Evolutionary conservation across 2,329 filamentous ascomycete species (phyloP), one percentile per base, ranked within the genome.

Genomic region (Daldinia eschscholtzii): DNA sequence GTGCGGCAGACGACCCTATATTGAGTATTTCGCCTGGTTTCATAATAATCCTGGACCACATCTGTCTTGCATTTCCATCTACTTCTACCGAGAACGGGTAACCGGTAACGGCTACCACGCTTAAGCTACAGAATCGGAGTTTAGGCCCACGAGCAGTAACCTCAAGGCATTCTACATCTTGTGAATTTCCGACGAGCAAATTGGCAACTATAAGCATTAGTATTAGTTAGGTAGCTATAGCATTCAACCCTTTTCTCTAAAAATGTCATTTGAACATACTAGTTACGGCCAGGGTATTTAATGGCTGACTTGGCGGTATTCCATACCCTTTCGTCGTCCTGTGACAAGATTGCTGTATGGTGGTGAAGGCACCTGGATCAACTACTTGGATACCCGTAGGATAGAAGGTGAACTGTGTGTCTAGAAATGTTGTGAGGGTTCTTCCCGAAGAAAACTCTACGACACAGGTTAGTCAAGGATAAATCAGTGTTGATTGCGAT

Each of bases 341-440:
- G 0, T 81, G 81, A 0, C 81, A 81, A 20, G 76, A 81, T 50
- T 84, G 82, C 55, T 84, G 82, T 5, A 83, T 72, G 0, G 81
- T 80, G 1, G 80, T 80, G 33, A 79, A 73, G 1, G 75, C 66
- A 0, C 81, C 80, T 0, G 80, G 74, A 0, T 79, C 75, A 6
- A 83, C 37, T 9, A 83, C 74, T 63, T 83, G 79, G 10, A 83
- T 62, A 10, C 68, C 68, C 7, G 57, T 37, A 1, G 70, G 68
- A 4, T 65, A 9, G 30, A 67, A 72, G 1, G 61, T 58, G 15
- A 71, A 69, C 13, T 72, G 68, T 2, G 65, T 65, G 15, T 72
- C 68, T 4, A 72, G 57, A 20, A 72, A 72, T n/a, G 60, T 70
- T 2, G 70, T 72, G 10, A 72, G 65, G 18, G 70, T 72, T 15